Conservation (phyloP, 345 rosid species). For the Laguncularia racemosa region DNA sequence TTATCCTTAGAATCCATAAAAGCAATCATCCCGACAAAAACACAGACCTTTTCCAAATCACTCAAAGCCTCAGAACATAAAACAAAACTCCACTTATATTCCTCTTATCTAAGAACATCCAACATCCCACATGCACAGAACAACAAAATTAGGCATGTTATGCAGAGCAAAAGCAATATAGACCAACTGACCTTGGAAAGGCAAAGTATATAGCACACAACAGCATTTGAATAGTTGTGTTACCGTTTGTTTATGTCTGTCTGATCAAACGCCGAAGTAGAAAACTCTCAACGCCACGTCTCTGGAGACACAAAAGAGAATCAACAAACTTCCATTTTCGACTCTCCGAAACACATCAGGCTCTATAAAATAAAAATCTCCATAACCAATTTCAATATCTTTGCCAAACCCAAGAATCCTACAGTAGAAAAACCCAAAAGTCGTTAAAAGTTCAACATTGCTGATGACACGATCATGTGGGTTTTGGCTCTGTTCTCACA, state of each 20-base stretch:
- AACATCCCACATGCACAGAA: too few relatives aligned
- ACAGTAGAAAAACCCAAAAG: conserved; percentile 3
- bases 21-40: conserved; percentile 40
- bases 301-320: conserved; percentile 7
- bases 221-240: too few relatives aligned
- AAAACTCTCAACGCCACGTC: conserved; percentile 7
- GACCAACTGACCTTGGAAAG: too few relatives aligned
- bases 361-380: background rate
- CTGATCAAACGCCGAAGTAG: conserved; percentile 1
- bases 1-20: conserved; percentile 63
- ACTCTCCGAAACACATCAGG: background rate
- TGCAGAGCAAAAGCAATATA: too few relatives aligned
- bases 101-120: background rate
- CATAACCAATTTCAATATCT: background rate
- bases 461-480: conserved; percentile 3
- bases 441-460: conserved; percentile 17
- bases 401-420: conserved; percentile 10
- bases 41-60: conserved; percentile 1
- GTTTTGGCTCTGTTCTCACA: conserved; percentile 9
- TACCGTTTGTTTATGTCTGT: too few relatives aligned
- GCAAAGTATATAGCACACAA: too few relatives aligned
- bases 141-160: too few relatives aligned
- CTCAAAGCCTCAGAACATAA: background rate
- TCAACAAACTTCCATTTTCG: conserved; percentile 9
- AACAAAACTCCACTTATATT: background rate